Evolutionary conservation across 139 green algal species (phyloP).

Genomic region (Bryopsis sp.): DNA sequence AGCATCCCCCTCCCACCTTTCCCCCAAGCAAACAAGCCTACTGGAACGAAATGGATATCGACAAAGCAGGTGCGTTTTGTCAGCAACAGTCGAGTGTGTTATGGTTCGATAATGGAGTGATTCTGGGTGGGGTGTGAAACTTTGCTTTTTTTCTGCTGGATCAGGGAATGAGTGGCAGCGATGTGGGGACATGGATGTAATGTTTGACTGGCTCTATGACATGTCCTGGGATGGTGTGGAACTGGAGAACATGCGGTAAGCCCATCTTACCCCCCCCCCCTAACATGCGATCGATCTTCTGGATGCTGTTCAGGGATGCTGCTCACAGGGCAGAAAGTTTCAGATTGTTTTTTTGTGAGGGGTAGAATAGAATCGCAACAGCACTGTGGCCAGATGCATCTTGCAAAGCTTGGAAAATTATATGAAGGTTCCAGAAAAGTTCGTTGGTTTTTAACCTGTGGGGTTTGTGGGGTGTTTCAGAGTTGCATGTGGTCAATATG

Average conservation of each 20-base stretch:
- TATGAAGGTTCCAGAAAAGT: too few relatives aligned
- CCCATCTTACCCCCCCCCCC: not conserved
- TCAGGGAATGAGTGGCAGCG: constrained; percentile 11
- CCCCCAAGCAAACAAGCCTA: too few relatives aligned
- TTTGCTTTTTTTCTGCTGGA: not conserved
- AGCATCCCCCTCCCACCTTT: too few relatives aligned
- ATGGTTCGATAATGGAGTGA: too few relatives aligned
- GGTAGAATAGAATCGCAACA: not conserved
- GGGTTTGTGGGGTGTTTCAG: too few relatives aligned
- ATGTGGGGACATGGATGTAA: not conserved
- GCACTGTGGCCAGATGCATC: constrained; percentile 3
- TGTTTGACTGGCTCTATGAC: constrained; percentile 40
- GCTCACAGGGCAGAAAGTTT: not conserved
- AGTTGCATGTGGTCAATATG: constrained; percentile 43
- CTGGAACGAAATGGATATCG: too few relatives aligned
- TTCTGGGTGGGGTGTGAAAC: too few relatives aligned
- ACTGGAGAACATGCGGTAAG: constrained; percentile 41
- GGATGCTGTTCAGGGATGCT: not conserved
- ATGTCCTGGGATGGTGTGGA: constrained; percentile 52
- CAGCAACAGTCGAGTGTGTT: too few relatives aligned
- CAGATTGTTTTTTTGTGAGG: not conserved
- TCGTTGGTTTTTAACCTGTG: too few relatives aligned
- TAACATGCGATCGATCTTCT: too few relatives aligned
- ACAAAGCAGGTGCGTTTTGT: too few relatives aligned
- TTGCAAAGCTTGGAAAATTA: too few relatives aligned